Conservation (phyloP, 805 yeast species). For the Candida fluviatilis region DNA sequence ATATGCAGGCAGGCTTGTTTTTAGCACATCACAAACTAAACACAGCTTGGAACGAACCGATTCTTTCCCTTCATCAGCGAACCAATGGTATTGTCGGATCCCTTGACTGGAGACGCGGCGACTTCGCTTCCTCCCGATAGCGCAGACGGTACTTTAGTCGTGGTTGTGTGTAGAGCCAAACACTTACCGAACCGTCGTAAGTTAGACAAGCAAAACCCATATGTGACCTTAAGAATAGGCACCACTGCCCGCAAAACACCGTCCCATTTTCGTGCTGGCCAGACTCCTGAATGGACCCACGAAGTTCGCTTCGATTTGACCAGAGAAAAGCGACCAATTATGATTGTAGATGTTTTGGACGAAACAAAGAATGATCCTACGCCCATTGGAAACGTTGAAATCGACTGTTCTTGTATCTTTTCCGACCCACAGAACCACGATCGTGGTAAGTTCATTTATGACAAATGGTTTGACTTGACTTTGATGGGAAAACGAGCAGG, state of each 20-base stretch:
- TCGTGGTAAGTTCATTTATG: constrained; percentile 66
- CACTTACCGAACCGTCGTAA: constrained; percentile 83
- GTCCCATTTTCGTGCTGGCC: constrained; percentile 84
- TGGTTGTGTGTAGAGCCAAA: constrained; percentile 75
- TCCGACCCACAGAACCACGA: constrained; percentile 45
- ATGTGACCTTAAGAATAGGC: constrained; percentile 76
- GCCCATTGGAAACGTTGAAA: constrained; percentile 75
- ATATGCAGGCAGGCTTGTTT: no score
- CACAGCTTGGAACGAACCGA: no score
- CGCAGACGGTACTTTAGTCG: constrained; percentile 57
- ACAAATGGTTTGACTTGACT: constrained; percentile 74
- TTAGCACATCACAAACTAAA: no score
- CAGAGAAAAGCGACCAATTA: constrained; percentile 55
- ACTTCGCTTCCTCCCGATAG: constrained; percentile 18
- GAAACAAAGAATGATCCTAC: constrained; percentile 85
- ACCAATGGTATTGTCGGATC: no score
- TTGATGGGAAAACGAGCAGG: constrained; percentile 79
- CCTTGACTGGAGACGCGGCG: not conserved
- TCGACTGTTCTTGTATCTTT: constrained; percentile 73
- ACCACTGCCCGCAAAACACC: constrained; percentile 78
- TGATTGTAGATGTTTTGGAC: constrained; percentile 76
- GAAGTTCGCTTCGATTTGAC: constrained; percentile 65
- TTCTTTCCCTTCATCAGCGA: no score
- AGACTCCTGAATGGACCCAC: constrained; percentile 84
- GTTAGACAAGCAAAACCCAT: constrained; percentile 92